Evolutionary conservation across 495 filamentous ascomycete genomes (phyloP).

Genomic region (Lichenothelia convexa): DNA sequence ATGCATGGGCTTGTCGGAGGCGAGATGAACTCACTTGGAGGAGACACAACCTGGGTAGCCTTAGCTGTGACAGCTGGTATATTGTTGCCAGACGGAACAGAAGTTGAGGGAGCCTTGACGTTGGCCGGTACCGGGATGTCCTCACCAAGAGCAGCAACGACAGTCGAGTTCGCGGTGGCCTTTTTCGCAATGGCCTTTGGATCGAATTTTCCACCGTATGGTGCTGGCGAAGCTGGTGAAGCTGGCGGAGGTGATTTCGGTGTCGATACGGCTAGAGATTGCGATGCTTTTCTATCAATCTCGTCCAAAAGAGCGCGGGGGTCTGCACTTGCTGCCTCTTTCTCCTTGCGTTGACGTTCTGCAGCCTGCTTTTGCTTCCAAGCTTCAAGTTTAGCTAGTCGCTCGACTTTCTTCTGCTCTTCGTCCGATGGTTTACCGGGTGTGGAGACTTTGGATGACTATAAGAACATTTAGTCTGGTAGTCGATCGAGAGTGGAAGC

Average conservation of each 20-base stretch:
- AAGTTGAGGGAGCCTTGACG: constrained; percentile 30
- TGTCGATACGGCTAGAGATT: constrained; percentile 32
- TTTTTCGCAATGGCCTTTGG: constrained; percentile 72
- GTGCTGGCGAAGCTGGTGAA: constrained; percentile 24
- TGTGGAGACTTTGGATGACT: constrained; percentile 1
- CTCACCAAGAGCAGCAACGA: constrained; percentile 34
- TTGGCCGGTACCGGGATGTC: constrained; percentile 43
- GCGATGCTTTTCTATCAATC: constrained; percentile 52
- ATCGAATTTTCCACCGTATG: constrained; percentile 71
- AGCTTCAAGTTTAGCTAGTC: constrained; percentile 11
- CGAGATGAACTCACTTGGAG: not conserved
- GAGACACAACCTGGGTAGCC: constrained; percentile 2
- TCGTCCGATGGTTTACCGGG: constrained; percentile 3
- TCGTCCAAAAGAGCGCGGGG: constrained; percentile 46
- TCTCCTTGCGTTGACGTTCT: constrained; percentile 3
- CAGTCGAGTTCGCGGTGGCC: constrained; percentile 28
- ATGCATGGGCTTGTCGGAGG: not conserved
- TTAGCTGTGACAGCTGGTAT: constrained; percentile 19
- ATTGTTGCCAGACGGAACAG: constrained; percentile 25
- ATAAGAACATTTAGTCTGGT: constrained; percentile 6
- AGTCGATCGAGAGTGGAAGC: not conserved
- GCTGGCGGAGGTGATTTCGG: constrained; percentile 25
- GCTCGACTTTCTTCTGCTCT: constrained; percentile 7
- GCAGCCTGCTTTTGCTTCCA: constrained; percentile 11
- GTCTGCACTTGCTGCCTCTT: not conserved